Conservation (phyloP, 2,329 filamentous ascomycete genomes). For the Beauveria scarabaeidicola region DNA sequence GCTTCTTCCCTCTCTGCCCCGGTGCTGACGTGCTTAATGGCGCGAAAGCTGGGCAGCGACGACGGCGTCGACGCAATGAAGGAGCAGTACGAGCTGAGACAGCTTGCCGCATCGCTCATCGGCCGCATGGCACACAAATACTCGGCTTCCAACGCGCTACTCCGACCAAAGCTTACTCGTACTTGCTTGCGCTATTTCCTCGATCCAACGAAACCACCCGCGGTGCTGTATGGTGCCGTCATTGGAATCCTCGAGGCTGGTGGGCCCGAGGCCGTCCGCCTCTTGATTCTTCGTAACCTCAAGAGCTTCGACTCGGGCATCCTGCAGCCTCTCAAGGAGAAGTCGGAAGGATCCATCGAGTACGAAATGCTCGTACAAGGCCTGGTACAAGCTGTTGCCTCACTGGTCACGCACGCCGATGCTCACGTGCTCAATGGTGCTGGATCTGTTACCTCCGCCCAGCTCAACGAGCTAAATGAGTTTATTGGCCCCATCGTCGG, state of each 20-base stretch:
- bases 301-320: constrained; percentile 45
- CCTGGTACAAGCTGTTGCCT: constrained; percentile 45
- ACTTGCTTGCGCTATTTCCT: constrained; percentile 89
- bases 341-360: constrained; percentile 40
- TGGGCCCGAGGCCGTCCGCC: constrained; percentile 50
- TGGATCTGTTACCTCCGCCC: constrained; percentile 23
- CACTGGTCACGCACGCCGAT: constrained; percentile 29
- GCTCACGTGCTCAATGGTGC: constrained; percentile 33
- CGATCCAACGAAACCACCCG: constrained; percentile 72
- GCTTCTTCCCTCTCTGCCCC: constrained; percentile 66
- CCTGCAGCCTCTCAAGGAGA: constrained; percentile 44
- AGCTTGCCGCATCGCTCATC: constrained; percentile 75
- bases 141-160: constrained; percentile 66
- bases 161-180: constrained; percentile 83
- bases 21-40: constrained; percentile 81
- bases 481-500: constrained; percentile 49
- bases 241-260: constrained; percentile 72
- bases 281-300: constrained; percentile 48
- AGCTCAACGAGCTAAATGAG: constrained; percentile 39
- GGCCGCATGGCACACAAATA: constrained; percentile 75
- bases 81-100: constrained; percentile 71
- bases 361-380: constrained; percentile 48
- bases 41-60: constrained; percentile 61
- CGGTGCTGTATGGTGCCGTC: constrained; percentile 83
- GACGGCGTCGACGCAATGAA: constrained; percentile 43